Percentiles rank a stretch among this genome's conserved stretches.
phyloP scores from a whole-genome alignment of 495 filamentous ascomycete genomes.

The Penicillium manginii region DNA sequence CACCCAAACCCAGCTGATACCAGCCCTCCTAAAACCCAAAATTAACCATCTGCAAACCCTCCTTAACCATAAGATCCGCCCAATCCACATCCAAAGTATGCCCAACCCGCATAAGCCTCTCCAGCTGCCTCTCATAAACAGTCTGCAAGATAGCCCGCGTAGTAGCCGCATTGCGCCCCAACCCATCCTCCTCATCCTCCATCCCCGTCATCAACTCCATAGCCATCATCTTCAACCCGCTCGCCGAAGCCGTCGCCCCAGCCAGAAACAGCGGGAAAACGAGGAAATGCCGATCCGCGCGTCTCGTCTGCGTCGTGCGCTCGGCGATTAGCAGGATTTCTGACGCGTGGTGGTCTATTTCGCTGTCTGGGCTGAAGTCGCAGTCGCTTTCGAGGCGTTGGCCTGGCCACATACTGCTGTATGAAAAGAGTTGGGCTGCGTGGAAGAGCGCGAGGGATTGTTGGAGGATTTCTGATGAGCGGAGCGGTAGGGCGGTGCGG shows the following conservation, averaged over 20 bases:
- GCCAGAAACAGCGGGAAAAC: slow-evolving; percentile 63
- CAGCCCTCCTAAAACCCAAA: slow-evolving; percentile 31
- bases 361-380: slow-evolving; percentile 34
- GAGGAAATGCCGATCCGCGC: slow-evolving; percentile 49
- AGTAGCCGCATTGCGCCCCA: slow-evolving; percentile 53
- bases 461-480: slow-evolving; percentile 48
- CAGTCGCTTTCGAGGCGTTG: slow-evolving; percentile 44
- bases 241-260: slow-evolving; percentile 46
- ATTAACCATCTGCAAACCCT: slow-evolving; percentile 48
- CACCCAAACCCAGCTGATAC: too few species aligned
- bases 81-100: slow-evolving; percentile 49
- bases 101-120: slow-evolving; percentile 38
- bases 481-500: too few species aligned
- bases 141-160: slow-evolving; percentile 52
- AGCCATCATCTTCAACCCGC: slow-evolving; percentile 50
- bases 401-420: slow-evolving; percentile 52
- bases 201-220: slow-evolving; percentile 54
- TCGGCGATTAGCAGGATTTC: slow-evolving; percentile 52
- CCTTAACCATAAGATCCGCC: slow-evolving; percentile 47
- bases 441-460: slow-evolving; percentile 55
- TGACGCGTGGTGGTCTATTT: slow-evolving; percentile 46
- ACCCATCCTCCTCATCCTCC: slow-evolving; percentile 49
- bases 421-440: slow-evolving; percentile 53
- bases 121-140: slow-evolving; percentile 54
- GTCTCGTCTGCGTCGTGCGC: slow-evolving; percentile 27